Conservation (phyloP, 2,329 filamentous ascomycete species). For the Cryphonectria japonica region DNA sequence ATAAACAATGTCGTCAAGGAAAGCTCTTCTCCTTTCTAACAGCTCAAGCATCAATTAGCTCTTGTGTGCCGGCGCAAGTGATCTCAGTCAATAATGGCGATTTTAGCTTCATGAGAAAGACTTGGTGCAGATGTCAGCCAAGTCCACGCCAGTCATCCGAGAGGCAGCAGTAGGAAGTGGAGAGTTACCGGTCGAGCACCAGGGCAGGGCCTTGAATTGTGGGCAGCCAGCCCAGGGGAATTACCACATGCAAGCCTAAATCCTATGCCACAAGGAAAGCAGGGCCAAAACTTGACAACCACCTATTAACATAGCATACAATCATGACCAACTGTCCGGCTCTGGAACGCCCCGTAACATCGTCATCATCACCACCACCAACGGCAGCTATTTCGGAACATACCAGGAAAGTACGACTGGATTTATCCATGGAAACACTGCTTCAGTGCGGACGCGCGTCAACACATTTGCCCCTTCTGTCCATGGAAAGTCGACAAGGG, state of each 20-base stretch:
- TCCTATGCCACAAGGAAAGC: neutral
- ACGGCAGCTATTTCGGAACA: neutral
- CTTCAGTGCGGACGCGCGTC: neutral
- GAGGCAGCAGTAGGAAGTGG: neutral
- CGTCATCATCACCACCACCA: neutral
- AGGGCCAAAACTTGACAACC: neutral
- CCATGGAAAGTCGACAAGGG: neutral
- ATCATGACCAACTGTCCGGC: neutral
- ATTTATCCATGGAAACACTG: neutral
- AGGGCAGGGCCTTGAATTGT: neutral
- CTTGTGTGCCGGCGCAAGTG: neutral
- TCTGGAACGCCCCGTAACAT: neutral
- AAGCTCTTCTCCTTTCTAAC: neutral
- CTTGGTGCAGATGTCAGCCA: neutral
- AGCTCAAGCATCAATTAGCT: neutral
- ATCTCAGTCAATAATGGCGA: neutral
- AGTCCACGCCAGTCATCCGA: neutral
- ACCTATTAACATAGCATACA: neutral
- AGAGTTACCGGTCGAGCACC: neutral
- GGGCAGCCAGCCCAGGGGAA: neutral
- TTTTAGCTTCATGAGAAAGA: neutral
- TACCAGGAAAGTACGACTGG: neutral
- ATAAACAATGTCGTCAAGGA: neutral
- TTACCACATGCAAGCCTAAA: neutral
- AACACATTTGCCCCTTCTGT: neutral